Base-by-base conservation (phyloP, 106 monocot genomes). In the Vanilla planifolia region DNA sequence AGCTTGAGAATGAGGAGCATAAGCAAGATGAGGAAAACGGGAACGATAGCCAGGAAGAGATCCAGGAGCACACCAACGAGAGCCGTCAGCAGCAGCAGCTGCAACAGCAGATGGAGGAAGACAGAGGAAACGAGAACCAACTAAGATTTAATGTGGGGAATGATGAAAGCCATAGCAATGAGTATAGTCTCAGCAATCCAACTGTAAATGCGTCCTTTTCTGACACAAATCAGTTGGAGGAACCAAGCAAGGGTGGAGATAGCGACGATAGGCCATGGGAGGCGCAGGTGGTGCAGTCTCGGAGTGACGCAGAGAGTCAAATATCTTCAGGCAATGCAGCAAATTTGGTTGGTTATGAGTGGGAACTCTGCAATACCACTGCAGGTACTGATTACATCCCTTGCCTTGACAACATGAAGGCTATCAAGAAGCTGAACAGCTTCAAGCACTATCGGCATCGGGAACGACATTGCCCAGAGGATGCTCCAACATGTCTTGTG, bases 381-480 rank as follows among this genome's bases (percentile, higher is more conserved):
- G 71, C 93, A 14, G 88, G 88, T 6, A 26, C 84, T 0, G 92
- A 88, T 43, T 93, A 93, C 74, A 88, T 93, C 35, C 92, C 92
- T 34, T 88, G 93, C 33, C 81, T 93, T 22, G 93, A 93, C 69
- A 93, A 93, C 33, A 51, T 60, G 47, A 85, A 82, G 81, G 88
- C 85, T 40, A 77, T 93, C 24, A 85, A 78, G 63, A 67, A 76
- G 32, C 65, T 89, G 2, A 74, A 71, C 40, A 82, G 66, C 63
- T 75, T 71, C 47, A 67, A 63, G 51, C 93, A 89, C 50, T 93
- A 51, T 29, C 77, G 82, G 64, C 93, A 93, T 42, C 64, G 93
- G 19, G 93, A 93, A 69, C 70, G 93, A 13, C 93, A 93, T 40
- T 93, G 93, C 50, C 88, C 88, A 6, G 88, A 84, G 43, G 88